These are phyloP conservation scores for Cichorium intybus DNA, from an alignment of 140 eudicot genomes.

Conservation along the genomic window DNA sequence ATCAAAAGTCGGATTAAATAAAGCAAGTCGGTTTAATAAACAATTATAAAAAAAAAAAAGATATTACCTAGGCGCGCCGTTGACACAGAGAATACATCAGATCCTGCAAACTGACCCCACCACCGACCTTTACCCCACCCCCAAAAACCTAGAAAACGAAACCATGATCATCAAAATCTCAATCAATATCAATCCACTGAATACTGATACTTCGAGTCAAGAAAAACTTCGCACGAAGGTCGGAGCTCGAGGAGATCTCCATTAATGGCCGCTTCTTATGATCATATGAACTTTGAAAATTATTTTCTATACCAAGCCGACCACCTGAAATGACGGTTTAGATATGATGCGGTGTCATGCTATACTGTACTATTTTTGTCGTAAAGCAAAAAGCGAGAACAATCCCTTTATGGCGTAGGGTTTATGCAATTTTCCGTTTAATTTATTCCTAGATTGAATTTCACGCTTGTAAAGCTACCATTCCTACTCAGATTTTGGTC, in stretches of 20 bases:
- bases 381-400: conserved; percentile 32
- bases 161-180: background rate
- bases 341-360: conserved; percentile 8
- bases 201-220: background rate
- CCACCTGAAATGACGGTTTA: conserved; percentile 19
- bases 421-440: conserved; percentile 15
- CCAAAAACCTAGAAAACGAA: conserved; percentile 11
- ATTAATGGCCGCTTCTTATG: conserved; percentile 18
- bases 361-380: conserved; percentile 20
- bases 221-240: background rate
- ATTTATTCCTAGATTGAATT: conserved; percentile 22
- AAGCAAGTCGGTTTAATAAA: no score
- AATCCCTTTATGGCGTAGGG: conserved; percentile 34
- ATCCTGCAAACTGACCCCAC: conserved; percentile 30
- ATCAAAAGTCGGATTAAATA: no score
- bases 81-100: conserved; percentile 22
- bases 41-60: background rate
- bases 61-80: conserved; percentile 16
- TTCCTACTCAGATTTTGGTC: conserved; percentile 14
- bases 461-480: conserved; percentile 41
- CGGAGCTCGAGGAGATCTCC: conserved; percentile 23
- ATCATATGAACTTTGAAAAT: conserved; percentile 1
- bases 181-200: conserved; percentile 10
- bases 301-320: background rate
- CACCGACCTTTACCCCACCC: conserved; percentile 25